Evolutionary conservation across 495 filamentous ascomycete genomes (phyloP).

Genomic region (Hypoxylon subgilvum): DNA sequence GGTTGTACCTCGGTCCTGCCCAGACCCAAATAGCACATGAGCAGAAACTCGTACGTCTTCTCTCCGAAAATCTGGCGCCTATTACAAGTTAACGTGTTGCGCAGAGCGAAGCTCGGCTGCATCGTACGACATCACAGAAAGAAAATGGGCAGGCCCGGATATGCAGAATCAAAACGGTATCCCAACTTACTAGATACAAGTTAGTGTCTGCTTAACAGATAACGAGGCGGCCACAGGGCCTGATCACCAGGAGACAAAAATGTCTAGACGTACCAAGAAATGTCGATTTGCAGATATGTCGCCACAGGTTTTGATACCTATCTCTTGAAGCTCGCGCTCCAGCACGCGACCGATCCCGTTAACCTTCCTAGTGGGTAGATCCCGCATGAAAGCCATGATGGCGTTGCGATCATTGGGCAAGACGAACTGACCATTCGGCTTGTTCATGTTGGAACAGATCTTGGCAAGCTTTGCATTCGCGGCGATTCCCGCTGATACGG

Average conservation of each 20-base stretch:
- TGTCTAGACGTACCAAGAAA: slow-evolving; percentile 60
- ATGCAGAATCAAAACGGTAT: slow-evolving; percentile 3
- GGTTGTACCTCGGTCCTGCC: slow-evolving; percentile 89
- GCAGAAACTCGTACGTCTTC: slow-evolving; percentile 86
- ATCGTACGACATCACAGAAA: background rate
- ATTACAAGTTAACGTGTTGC: slow-evolving; percentile 2
- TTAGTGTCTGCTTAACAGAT: slow-evolving; percentile 4
- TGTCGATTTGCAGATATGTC: slow-evolving; percentile 81
- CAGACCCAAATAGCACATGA: slow-evolving; percentile 82
- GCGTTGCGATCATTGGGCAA: slow-evolving; percentile 71
- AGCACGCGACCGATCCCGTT: slow-evolving; percentile 94
- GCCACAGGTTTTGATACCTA: slow-evolving; percentile 87
- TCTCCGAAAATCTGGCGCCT: slow-evolving; percentile 78
- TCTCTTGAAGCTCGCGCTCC: slow-evolving; percentile 86
- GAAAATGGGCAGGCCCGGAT: background rate
- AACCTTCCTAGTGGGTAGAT: slow-evolving; percentile 84
- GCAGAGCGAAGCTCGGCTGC: background rate
- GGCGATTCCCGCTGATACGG: slow-evolving; percentile 92
- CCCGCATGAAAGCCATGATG: slow-evolving; percentile 84
- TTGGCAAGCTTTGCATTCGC: slow-evolving; percentile 93
- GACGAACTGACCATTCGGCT: slow-evolving; percentile 90
- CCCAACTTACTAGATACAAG: slow-evolving; percentile 18
- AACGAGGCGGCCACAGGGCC: too few species aligned
- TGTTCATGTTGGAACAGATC: slow-evolving; percentile 92
- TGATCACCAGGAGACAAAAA: too few species aligned